phyloP scores from a whole-genome alignment of 345 rosid genomes.

The Abelmoschus esculentus region DNA sequence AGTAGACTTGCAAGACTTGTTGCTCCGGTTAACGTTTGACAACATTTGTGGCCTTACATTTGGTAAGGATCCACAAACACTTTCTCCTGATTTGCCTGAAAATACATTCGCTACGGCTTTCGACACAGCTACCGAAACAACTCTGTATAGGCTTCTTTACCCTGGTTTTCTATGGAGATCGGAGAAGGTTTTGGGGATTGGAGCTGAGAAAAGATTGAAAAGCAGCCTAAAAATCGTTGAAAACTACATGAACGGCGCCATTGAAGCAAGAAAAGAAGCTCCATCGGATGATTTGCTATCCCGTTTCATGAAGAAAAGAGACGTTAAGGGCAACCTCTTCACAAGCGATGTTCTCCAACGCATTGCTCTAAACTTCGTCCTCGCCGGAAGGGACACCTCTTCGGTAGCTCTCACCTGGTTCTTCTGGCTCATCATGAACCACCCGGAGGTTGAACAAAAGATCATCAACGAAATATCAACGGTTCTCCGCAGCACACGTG shows the following conservation, averaged over 20 bases:
- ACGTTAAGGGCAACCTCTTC: constrained; percentile 51
- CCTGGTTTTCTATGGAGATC: constrained; percentile 71
- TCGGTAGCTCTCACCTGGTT: constrained; percentile 94
- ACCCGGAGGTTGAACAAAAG: constrained; percentile 52
- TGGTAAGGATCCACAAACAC: constrained; percentile 80
- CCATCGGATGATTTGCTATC: constrained; percentile 83
- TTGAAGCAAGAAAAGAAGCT: constrained; percentile 48
- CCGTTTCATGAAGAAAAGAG: constrained; percentile 72
- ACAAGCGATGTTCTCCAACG: constrained; percentile 61
- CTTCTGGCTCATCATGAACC: constrained; percentile 81
- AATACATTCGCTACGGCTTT: constrained; percentile 68
- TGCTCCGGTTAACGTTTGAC: constrained; percentile 80
- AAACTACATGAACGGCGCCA: constrained; percentile 62
- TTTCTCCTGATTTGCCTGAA: constrained; percentile 64
- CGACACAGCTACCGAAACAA: constrained; percentile 79
- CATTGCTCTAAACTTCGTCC: constrained; percentile 83
- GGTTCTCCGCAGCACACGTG: constrained; percentile 62
- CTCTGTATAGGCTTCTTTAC: constrained; percentile 66
- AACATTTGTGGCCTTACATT: constrained; percentile 87
- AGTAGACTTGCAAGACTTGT: constrained; percentile 75
- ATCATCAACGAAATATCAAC: constrained; percentile 51
- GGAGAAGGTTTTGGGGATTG: constrained; percentile 50
- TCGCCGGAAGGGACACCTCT: constrained; percentile 91
- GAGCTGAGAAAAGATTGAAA: constrained; percentile 48
- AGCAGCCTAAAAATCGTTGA: constrained; percentile 54